Percentiles rank a stretch among this genome's conserved stretches.
These are phyloP conservation scores for Pseudozyma flocculosa DNA, from an alignment of 1,284 basidiomycete genomes.

Conservation along the genomic window DNA sequence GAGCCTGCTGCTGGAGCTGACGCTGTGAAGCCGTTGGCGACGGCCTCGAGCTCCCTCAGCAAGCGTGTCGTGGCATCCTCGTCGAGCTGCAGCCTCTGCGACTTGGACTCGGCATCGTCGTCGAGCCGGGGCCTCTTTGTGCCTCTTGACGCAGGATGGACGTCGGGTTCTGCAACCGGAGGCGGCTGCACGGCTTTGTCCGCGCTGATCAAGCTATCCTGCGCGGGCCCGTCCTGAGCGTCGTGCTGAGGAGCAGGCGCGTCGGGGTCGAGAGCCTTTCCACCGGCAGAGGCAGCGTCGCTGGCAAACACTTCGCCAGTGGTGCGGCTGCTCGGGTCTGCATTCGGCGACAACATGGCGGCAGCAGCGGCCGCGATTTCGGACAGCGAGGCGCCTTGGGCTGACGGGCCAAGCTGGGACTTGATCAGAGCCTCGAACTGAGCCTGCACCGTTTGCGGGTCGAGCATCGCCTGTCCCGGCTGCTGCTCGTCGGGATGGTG, in stretches of 20 bases:
- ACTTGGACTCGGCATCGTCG: not conserved
- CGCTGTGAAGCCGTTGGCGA: not conserved
- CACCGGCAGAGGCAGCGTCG: not conserved
- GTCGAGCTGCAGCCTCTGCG: not conserved
- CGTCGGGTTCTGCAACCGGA: not conserved
- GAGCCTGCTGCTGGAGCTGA: too few relatives aligned
- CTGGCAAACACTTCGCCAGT: too few relatives aligned
- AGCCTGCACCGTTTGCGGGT: slow-evolving; percentile 26
- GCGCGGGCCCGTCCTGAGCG: too few relatives aligned
- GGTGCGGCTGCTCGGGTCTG: not conserved
- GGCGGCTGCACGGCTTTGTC: too few relatives aligned
- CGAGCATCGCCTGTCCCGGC: slow-evolving; percentile 7
- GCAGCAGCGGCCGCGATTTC: not conserved
- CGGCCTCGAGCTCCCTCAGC: not conserved
- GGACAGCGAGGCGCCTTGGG: not conserved
- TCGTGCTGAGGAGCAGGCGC: too few relatives aligned
- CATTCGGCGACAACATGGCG: not conserved
- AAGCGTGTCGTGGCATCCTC: not conserved
- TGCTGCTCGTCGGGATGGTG: not conserved
- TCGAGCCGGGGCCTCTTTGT: not conserved
- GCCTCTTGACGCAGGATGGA: not conserved
- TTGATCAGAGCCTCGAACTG: slow-evolving; percentile 28
- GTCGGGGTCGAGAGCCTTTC: too few relatives aligned
- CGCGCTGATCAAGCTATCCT: too few relatives aligned
- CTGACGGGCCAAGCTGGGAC: slow-evolving; percentile 2